Evolutionary conservation across 352 stramenopile species (phyloP).

Genomic region (Pythium aquatile): DNA sequence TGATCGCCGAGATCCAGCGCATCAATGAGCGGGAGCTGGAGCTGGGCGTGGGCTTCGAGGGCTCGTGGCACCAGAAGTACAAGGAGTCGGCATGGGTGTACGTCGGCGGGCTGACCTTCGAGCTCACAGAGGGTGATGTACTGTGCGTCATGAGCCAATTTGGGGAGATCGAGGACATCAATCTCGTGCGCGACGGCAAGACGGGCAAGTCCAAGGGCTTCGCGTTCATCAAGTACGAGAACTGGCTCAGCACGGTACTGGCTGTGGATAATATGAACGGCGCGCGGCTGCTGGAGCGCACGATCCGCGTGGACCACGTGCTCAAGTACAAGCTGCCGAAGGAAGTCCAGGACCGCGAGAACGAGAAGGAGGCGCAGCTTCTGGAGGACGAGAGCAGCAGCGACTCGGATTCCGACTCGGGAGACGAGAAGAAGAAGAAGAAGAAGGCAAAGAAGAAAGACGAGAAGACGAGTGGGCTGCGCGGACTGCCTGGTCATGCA

Average conservation of each 20-base stretch:
- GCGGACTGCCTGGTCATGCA: conserved; percentile 75
- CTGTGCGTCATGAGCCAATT: conserved; percentile 90
- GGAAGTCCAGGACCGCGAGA: conserved; percentile 82
- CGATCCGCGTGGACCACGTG: conserved; percentile 96
- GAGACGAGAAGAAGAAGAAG: not conserved
- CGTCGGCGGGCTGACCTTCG: conserved; percentile 90
- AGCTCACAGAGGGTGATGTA: conserved; percentile 96
- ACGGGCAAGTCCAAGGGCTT: conserved; percentile 97
- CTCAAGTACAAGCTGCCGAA: conserved; percentile 97
- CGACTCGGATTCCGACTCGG: conserved; percentile 1
- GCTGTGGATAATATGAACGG: conserved; percentile 98
- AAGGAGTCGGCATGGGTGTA: conserved; percentile 96
- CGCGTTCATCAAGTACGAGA: conserved; percentile 97
- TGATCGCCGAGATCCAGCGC: conserved; percentile 79
- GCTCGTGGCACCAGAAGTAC: conserved; percentile 87
- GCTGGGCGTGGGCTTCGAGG: conserved; percentile 63
- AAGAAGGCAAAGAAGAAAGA: conserved; percentile 15
- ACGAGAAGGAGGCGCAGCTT: conserved; percentile 40
- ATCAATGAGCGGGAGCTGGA: conserved; percentile 83
- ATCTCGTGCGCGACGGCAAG: conserved; percentile 95
- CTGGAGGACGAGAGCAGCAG: conserved; percentile 19
- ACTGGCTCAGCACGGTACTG: conserved; percentile 95
- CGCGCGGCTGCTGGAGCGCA: conserved; percentile 87
- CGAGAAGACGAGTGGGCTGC: conserved; percentile 20
- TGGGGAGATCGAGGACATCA: conserved; percentile 94